Evolutionary conservation across 2,329 filamentous ascomycete genomes (phyloP), one percentile per base, ranked within the genome.

Genomic region (Colletotrichum abscissum): DNA sequence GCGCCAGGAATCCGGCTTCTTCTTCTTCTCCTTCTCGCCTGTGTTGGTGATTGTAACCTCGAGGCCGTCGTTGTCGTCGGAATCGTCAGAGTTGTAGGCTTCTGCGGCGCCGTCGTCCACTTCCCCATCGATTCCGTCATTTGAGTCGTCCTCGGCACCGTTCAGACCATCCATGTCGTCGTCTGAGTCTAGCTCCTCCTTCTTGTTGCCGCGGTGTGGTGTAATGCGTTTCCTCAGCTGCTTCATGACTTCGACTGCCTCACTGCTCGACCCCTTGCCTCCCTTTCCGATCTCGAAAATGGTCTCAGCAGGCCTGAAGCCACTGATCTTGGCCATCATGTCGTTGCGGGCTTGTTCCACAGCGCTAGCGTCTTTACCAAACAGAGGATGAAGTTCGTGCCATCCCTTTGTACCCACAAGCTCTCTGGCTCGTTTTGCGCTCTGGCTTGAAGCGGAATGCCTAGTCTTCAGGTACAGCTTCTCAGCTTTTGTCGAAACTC

Each of bases 251-350:
- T 95, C 92, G 2, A 92, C 93, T 7, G 93, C 92, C 79, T 93
- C 91, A 62, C 84, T 87, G 49, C 86, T 87, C 2, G 86, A 87
- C 2, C 83, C 87, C 76, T 93, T 92, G 52, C 92, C 93, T 74
- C 92, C 90, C 77, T 92, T 91, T 7, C 94, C 93, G 75, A 98
- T 92, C 82, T 99, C 97, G 78, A 99, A 99, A n/a, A 99, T 94
- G 0, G 96, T 98, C 83, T 99, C 97, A 56, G 92, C 88, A 0
- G 97, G 97, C 77, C 94, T 91, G 84, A 97, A 99, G 2, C 93
- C 93, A 78, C 94, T 95, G 70, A 99, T 94, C 72, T 92, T 91
- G 38, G 95, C 94, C 35, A 99, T 86, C 94, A 99, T 97, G 63
- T 93, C 92, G 62, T 95, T 91, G 38, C 95, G 90, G 62, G 94